A percentile compares a stretch with the other conserved stretches of the same genome.
These are phyloP conservation scores for Mediolabrus comicus DNA, from an alignment of 108 stramenopile species.

Conservation along the genomic window DNA sequence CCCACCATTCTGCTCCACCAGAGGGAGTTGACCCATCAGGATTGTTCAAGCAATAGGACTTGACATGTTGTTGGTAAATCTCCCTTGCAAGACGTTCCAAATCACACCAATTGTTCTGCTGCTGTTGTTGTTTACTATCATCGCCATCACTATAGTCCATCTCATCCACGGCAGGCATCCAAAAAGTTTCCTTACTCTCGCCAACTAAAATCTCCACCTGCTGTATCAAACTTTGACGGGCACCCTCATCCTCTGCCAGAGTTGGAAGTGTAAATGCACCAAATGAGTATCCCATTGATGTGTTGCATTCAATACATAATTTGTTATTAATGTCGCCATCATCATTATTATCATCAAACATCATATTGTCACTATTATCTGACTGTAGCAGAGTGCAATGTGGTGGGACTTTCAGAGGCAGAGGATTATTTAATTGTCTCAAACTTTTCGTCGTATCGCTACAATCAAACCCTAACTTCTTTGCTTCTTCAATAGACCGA, in stretches of 20 bases:
- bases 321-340: not conserved
- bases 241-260: not conserved
- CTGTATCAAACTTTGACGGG: conserved; percentile 27
- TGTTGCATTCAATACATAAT: conserved; percentile 31
- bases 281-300: conserved; percentile 14
- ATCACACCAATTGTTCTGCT: conserved; percentile 31
- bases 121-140: not conserved
- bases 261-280: conserved; percentile 13
- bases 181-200: conserved; percentile 70
- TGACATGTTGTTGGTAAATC: conserved; percentile 57
- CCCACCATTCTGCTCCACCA: conserved; percentile 84
- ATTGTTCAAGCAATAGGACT: conserved; percentile 32
- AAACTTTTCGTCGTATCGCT: not conserved
- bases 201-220: conserved; percentile 60
- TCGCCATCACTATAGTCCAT: not conserved
- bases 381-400: not conserved
- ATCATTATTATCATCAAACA: not conserved
- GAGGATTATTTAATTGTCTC: not conserved
- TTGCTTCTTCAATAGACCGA: conserved; percentile 40
- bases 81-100: conserved; percentile 63
- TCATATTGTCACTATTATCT: not conserved
- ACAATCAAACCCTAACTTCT: conserved; percentile 20
- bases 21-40: not conserved
- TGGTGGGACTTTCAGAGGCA: not conserved
- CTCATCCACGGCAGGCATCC: conserved; percentile 45